These are phyloP conservation scores for Somion occarium DNA, from an alignment of 1,284 basidiomycete genomes.

Conservation along the genomic window DNA sequence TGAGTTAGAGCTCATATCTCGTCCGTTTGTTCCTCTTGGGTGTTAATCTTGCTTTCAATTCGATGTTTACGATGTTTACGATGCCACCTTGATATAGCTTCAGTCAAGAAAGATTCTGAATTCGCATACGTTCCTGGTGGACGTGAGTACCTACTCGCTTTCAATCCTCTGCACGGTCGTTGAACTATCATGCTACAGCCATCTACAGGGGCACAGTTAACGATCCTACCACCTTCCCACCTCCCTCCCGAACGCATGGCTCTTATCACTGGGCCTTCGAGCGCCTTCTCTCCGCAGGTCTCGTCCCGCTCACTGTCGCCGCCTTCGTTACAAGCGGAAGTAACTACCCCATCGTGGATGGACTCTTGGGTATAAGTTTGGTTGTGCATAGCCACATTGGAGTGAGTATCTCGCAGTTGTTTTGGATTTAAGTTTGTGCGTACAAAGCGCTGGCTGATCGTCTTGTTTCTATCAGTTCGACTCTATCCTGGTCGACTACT, in stretches of 20 bases:
- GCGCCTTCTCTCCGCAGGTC: constrained; percentile 80
- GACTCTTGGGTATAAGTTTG: constrained; percentile 79
- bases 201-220: constrained; percentile 94
- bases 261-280: constrained; percentile 99
- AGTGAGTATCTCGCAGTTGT: constrained; percentile 37
- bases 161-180: not conserved
- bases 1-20: no score
- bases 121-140: constrained; percentile 60
- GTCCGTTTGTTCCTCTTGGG: not conserved
- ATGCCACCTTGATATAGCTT: no score
- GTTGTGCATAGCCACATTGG: constrained; percentile 96
- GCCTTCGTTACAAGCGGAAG: constrained; percentile 72
- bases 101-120: constrained; percentile 17
- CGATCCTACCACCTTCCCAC: constrained; percentile 88
- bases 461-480: constrained; percentile 65
- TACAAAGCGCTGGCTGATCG: not conserved
- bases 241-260: constrained; percentile 78
- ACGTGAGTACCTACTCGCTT: constrained; percentile 47
- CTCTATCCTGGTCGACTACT: constrained; percentile 77
- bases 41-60: not conserved
- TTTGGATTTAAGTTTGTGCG: not conserved
- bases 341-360: constrained; percentile 83
- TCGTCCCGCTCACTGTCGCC: constrained; percentile 85
- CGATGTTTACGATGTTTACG: no score
- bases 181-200: constrained; percentile 41